Conservation (phyloP, 257 asterid species). For the Leptodermis oblonga region DNA sequence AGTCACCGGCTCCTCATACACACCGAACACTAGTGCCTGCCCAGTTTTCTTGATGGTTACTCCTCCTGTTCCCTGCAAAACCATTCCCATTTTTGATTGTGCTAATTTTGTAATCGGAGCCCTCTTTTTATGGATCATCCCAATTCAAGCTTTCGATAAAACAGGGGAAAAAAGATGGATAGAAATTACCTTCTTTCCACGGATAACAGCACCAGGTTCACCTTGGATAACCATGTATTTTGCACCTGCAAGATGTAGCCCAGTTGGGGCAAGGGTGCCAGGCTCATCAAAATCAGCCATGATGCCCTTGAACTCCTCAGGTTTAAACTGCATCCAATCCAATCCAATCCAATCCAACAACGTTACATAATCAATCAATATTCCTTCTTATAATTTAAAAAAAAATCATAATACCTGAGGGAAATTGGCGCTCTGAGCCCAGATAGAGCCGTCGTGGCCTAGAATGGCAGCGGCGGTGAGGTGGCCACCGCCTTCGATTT, state of each 20-base stretch:
- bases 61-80: slow-evolving; percentile 47
- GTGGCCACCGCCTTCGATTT: slow-evolving; percentile 49
- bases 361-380: too few species aligned
- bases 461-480: slow-evolving; percentile 56
- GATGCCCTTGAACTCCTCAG: slow-evolving; percentile 43
- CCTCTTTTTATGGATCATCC: too few species aligned
- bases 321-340: slow-evolving; percentile 34
- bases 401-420: slow-evolving; percentile 31
- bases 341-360: too few species aligned
- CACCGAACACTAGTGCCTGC: slow-evolving; percentile 43
- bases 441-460: slow-evolving; percentile 44
- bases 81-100: too few species aligned
- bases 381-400: too few species aligned
- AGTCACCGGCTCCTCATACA: slow-evolving; percentile 53
- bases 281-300: slow-evolving; percentile 45
- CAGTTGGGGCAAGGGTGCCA: slow-evolving; percentile 48
- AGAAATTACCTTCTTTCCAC: slow-evolving; percentile 45
- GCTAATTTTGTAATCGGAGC: too few species aligned
- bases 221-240: slow-evolving; percentile 63
- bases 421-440: slow-evolving; percentile 58
- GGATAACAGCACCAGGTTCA: slow-evolving; percentile 49
- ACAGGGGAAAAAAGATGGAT: background rate
- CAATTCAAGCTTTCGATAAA: background rate
- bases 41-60: slow-evolving; percentile 47
- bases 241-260: slow-evolving; percentile 36